These are phyloP conservation scores for Pyropia haitanensis DNA, from an alignment of 23 red algal species.

Conservation along the genomic window DNA sequence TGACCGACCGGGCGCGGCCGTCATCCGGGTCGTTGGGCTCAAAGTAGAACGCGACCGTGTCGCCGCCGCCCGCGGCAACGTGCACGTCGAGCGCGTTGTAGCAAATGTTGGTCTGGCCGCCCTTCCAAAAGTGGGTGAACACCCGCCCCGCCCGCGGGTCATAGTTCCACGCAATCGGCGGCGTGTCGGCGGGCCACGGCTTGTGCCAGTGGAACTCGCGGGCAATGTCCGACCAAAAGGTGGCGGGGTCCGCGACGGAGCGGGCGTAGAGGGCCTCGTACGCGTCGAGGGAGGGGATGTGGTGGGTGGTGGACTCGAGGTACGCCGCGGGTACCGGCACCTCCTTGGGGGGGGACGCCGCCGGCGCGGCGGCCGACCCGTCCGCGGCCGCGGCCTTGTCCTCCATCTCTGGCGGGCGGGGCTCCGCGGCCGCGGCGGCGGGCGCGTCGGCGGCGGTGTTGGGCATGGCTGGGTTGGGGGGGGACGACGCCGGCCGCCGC, in stretches of 20 bases:
- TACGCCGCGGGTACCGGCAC: too few relatives aligned
- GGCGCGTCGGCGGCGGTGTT: too few relatives aligned
- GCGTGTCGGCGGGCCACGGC: background rate
- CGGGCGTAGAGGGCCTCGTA: slow-evolving; percentile 34
- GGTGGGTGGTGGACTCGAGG: slow-evolving; percentile 4
- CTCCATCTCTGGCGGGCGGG: too few relatives aligned
- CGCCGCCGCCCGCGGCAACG: slow-evolving; percentile 15
- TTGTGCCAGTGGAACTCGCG: slow-evolving; percentile 26
- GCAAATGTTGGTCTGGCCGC: slow-evolving; percentile 63
- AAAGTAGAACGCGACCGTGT: slow-evolving; percentile 61
- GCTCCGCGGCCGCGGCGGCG: too few relatives aligned
- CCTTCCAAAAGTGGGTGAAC: slow-evolving; percentile 11
- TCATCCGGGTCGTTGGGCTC: slow-evolving; percentile 63
- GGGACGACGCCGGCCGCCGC: too few relatives aligned
- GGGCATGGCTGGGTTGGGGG: too few relatives aligned
- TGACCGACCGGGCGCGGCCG: slow-evolving; percentile 23
- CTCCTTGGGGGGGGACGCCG: too few relatives aligned
- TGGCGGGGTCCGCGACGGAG: slow-evolving; percentile 37
- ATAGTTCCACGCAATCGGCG: slow-evolving; percentile 24
- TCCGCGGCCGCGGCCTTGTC: too few relatives aligned
- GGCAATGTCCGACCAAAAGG: slow-evolving; percentile 68
- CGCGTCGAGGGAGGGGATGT: slow-evolving; percentile 32
- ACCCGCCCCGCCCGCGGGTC: slow-evolving; percentile 6
- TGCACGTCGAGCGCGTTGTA: slow-evolving; percentile 90
- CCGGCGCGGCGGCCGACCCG: too few relatives aligned